phyloP scores from a whole-genome alignment of 345 rosid genomes.

The Ceriops zippeliana region DNA sequence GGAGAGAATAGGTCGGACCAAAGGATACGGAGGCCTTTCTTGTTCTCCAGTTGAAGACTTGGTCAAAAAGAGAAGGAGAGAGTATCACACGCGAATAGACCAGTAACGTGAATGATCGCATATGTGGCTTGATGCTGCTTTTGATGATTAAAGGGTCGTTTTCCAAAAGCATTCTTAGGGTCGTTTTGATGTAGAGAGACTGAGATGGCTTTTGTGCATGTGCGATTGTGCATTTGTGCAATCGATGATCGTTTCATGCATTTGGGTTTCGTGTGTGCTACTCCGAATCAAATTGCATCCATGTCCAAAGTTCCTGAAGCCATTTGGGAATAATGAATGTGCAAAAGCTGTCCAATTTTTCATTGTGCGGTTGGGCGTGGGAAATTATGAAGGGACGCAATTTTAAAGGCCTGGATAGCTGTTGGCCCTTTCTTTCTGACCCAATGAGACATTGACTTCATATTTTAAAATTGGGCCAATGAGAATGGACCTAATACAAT shows the following conservation, averaged over 20 bases:
- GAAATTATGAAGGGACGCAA: too few relatives aligned
- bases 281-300: too few relatives aligned
- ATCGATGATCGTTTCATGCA: neutral
- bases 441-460: too few relatives aligned
- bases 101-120: slow-evolving; percentile 17
- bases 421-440: too few relatives aligned
- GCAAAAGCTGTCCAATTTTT: too few relatives aligned
- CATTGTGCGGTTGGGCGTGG: too few relatives aligned
- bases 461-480: too few relatives aligned
- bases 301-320: too few relatives aligned
- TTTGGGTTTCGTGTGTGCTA: too few relatives aligned
- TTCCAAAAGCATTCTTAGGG: slow-evolving; percentile 21
- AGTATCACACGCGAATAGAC: slow-evolving; percentile 19
- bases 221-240: neutral
- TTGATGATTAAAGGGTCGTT: slow-evolving; percentile 41
- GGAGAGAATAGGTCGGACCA: slow-evolving; percentile 5
- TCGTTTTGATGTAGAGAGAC: neutral
- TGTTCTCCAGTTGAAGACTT: slow-evolving; percentile 2
- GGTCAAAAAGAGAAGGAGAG: slow-evolving; percentile 35
- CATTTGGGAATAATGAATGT: too few relatives aligned
- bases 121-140: slow-evolving; percentile 17
- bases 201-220: neutral
- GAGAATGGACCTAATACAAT: too few relatives aligned
- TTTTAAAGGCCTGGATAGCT: too few relatives aligned
- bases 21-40: neutral